Base-by-base conservation (phyloP, 768 basidiomycete genomes). In the Tricholoma sp. region DNA sequence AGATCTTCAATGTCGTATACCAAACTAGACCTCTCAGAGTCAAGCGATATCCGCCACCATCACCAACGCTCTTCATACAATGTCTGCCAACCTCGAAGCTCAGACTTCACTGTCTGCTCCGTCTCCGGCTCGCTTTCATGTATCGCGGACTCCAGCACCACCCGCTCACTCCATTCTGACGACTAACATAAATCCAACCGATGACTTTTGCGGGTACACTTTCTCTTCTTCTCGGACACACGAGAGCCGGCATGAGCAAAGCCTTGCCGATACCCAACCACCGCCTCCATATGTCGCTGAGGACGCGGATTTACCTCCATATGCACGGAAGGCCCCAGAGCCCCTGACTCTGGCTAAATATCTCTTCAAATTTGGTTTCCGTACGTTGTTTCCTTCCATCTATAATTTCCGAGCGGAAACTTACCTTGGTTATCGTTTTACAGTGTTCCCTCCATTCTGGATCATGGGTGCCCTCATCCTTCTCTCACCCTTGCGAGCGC, bases 381-480 rank as follows among this genome's bases (percentile, higher is more conserved):
- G 84, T 85, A 61, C 64, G 84, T 72, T 47, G 53, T 18, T 44
- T 20, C 53, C 32, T 51, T 42, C 45, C 17, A 39, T 31, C 28
- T 7, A n/a, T 15, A 34, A 24, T 24, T 33, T 36, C 8, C 8
- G 29, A 3, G 39, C 24, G 17, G 54, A 47, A 59, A 53, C 55
- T 56, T 33, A 52, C 58, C 11, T 31, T 47, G 12, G 17, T 45
- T 17, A 58, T 56, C 53, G 20, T 34, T 50, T 6, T n/a, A 15
- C 37, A 86, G 84, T 85, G 51, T 85, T 85, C 65, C 81, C 80
- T 2, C 72, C 79, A 39, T 85, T 86, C 66, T 85, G 84, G 84
- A 72, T 79, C 45, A 70, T 84, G 53, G 83, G 84, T 18, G 73
- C 78, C 28, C 72, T 80, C 63, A 81, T 86, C 61, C 74, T 85